Evolutionary conservation across 2,329 filamentous ascomycete genomes (phyloP), one percentile per base, ranked within the genome.

Genomic region (Aspergillus versicolor): DNA sequence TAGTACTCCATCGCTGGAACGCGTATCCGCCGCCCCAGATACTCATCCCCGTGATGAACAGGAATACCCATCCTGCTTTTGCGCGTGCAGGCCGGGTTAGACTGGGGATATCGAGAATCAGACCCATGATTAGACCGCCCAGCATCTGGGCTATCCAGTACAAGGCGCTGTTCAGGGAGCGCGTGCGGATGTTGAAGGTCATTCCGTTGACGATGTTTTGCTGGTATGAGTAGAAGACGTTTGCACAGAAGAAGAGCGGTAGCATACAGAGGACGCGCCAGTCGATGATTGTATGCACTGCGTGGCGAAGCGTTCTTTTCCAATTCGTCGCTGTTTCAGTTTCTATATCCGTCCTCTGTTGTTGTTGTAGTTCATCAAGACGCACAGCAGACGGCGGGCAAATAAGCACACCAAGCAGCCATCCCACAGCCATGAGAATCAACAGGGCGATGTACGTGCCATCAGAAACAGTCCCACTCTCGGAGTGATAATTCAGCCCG

Each of bases 11-110:
- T 58, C 75, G 79, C 75, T 89, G 84, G 74, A 88, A 89, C 17
- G 77, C 81, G 64, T 86, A 88, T n/a, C 87, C 87, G 22, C 80
- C 81, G 27, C 81, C 82, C 82, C 81, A 84, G 59, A 82, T 79
- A n/a, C 63, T 74, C 77, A 84, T 81, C 1, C 79, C 81, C 4
- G 78, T 75, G 3, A 75, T 68, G 27, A 83, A 77, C 32, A 84
- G 71, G 41, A 78, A 67, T 7, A 61, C 65, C 73, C 81, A 82
- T 15, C 77, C 81, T 9, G 78, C 62, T 17, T 76, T 73, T 21
- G 81, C 81, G 11, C 81, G 80, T 12, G 70, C 71, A 3, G 71
- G 75, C 7, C 81, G 78, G 40, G 70, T 74, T 11, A 83, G 61
- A 32, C 67, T 69, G 1, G 73, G 69, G 5, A 77, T 61, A 52